Percentiles rank a stretch among this genome's conserved stretches.
Conservation (phyloP, 768 basidiomycete species). For the Lentinus brumalis region DNA sequence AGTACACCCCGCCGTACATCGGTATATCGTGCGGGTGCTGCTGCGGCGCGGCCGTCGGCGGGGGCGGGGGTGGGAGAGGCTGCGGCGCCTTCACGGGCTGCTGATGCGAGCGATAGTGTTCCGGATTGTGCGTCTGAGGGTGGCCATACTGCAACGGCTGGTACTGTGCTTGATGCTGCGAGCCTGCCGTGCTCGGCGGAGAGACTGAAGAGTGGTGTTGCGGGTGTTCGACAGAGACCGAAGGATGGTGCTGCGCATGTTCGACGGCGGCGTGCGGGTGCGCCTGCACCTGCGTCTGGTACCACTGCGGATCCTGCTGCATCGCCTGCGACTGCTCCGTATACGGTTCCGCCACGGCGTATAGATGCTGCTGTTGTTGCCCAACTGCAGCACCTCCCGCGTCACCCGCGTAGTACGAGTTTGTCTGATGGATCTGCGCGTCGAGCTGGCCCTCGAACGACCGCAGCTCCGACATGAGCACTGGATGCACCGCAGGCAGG, state of each 20-base stretch:
- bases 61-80: background rate
- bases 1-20: background rate
- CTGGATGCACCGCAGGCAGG: conserved; percentile 31
- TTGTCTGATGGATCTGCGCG: conserved; percentile 28
- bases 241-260: background rate
- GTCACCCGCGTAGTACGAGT: background rate
- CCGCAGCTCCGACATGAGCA: conserved; percentile 34
- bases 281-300: background rate
- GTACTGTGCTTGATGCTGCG: background rate
- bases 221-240: background rate
- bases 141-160: background rate
- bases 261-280: background rate
- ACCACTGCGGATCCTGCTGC: conserved; percentile 6
- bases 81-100: background rate
- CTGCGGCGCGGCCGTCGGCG: background rate
- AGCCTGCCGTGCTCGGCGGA: background rate
- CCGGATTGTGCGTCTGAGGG: background rate
- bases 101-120: background rate
- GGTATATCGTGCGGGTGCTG: conserved; percentile 5
- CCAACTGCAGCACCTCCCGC: background rate
- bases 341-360: background rate
- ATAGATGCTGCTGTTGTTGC: background rate
- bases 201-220: background rate
- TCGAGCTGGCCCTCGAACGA: conserved; percentile 33
- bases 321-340: conserved; percentile 1